Base-by-base conservation (phyloP, 108 stramenopile genomes). In the Skeletonema grethae region DNA sequence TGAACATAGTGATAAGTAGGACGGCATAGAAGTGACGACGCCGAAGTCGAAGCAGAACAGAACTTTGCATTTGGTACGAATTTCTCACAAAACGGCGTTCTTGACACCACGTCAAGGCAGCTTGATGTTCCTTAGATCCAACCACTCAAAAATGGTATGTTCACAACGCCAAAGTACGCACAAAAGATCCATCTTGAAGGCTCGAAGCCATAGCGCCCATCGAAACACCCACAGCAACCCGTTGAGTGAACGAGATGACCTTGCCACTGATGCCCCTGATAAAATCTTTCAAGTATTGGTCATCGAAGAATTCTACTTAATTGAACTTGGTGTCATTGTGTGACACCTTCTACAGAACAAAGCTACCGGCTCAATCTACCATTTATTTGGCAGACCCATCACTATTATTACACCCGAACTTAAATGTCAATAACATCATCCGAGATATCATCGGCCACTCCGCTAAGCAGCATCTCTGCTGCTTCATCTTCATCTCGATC, bases 391-490 rank as follows among this genome's bases (percentile, higher is more conserved):
- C 5, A 32, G 29, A 46, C 30, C 53, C 15, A 67, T 32, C 41
- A 43, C 10, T 43, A 34, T 43, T n/a, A 43, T 43, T 43, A n/a
- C 41, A 43, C 3, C 41, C 41, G 15, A 15, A 43, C 25, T 15
- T 43, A 43, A 43, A 43, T 43, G 41, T 43, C 41, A 43, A 43
- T 5, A 43, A n/a, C 15, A 43, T 43, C 41, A 43, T 43, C 41
- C 41, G 41, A 43, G 22, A 53, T 53, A 53, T 53, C 50, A 53
- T 22, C 50, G 50, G 18, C 50, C 50, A 22, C 50, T 53, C 50
- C 20, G 2, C 50, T 53, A 20, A 53, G 50, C 22, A 53, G 50
- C 50, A 53, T 22, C 7, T 20, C 22, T 53, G 50, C 50, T 53
- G 22, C 50, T 53, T 20, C 7, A 2, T 22, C 50, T 7, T 53